Evolutionary conservation across 2,329 filamentous ascomycete genomes (phyloP).

Genomic region (Ascochyta lentis): DNA sequence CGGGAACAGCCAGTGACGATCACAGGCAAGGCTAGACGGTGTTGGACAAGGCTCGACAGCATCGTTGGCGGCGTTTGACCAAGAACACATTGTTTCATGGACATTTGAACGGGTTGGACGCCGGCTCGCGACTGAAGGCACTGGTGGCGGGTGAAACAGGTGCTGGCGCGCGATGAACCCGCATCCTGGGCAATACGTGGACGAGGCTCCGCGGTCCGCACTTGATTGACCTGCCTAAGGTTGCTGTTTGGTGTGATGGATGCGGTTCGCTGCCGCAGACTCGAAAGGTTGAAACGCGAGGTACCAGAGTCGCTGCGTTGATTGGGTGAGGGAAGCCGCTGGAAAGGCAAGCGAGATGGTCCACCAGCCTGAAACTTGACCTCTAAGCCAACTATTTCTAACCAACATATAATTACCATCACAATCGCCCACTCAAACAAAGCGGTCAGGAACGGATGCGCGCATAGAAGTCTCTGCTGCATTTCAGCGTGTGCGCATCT

Average conservation of each 20-base stretch:
- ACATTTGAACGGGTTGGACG: conserved; percentile 33
- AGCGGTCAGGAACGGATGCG: background rate
- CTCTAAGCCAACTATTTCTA: conserved; percentile 5
- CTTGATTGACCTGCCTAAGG: conserved; percentile 13
- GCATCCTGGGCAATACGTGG: conserved; percentile 22
- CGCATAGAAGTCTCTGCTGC: conserved; percentile 1
- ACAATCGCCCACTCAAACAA: conserved; percentile 1
- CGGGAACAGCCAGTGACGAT: conserved; percentile 20
- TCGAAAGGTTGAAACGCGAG: conserved; percentile 25
- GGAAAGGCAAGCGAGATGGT: conserved; percentile 7
- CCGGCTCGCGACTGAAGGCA: conserved; percentile 1
- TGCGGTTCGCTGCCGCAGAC: conserved; percentile 22
- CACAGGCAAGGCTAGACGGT: conserved; percentile 20
- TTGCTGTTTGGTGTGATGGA: conserved; percentile 4
- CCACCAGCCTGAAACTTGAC: conserved; percentile 15
- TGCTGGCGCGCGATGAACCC: conserved; percentile 12
- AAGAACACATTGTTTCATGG: conserved; percentile 37
- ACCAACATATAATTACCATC: conserved; percentile 9
- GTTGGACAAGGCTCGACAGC: conserved; percentile 9
- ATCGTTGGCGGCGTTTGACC: conserved; percentile 26
- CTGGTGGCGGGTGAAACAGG: conserved; percentile 35
- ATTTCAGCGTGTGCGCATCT: background rate
- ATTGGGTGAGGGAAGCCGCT: conserved; percentile 13
- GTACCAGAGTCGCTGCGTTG: conserved; percentile 19
- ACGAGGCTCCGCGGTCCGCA: conserved; percentile 14